Base-by-base conservation (phyloP, 805 yeast genomes). In the Metschnikowia hibisci region DNA sequence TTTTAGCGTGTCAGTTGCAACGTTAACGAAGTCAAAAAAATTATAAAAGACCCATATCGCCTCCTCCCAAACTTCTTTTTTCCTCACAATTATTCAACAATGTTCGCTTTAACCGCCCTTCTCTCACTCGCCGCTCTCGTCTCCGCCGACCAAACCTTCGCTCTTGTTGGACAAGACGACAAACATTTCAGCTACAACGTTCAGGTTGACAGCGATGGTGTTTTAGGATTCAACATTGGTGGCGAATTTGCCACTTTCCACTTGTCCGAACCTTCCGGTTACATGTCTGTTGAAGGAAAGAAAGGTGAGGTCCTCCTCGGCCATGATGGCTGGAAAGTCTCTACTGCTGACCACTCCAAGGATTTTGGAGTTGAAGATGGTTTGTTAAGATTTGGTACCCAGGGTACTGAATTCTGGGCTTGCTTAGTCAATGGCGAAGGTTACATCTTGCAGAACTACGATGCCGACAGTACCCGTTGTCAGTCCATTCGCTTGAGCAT, bases 251-350 rank as follows among this genome's bases (percentile, higher is more conserved):
- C 53, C 25, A 32, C 51, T 30, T 57, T 59, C 48, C 36, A 39
- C 41, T 63, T 65, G 52, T 45, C 51, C 34, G 62, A 61, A 40
- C 69, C 70, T 28, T 46, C 57, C 38, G 69, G 69, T 10, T 62
- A 50, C 53, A 46, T 57, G 16, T 32, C 46, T n/a, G 52, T 53
- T 39, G 48, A 44, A 31, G 65, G 59, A 32, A 30, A 53, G 31
- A 51, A 20, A 2, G 23, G 23, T 20, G 23, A 52, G 42, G 48
- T 61, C n/a, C 29, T 43, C 16, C 35, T 51, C 25, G 37, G 44
- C 32, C 47, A 52, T 1, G 46, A 44, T 2, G 61, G 62, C 37
- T 43, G 58, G 18, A 27, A 14, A 14, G 44, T 52, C 26, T 43
- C 52, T 15, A 44, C 41, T 37, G 22, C 51, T 39, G 47, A 52